Percentiles rank a stretch among this genome's conserved stretches.
These are phyloP conservation scores for Botryotinia globosa DNA, from an alignment of 2,329 filamentous ascomycete genomes.

Conservation along the genomic window DNA sequence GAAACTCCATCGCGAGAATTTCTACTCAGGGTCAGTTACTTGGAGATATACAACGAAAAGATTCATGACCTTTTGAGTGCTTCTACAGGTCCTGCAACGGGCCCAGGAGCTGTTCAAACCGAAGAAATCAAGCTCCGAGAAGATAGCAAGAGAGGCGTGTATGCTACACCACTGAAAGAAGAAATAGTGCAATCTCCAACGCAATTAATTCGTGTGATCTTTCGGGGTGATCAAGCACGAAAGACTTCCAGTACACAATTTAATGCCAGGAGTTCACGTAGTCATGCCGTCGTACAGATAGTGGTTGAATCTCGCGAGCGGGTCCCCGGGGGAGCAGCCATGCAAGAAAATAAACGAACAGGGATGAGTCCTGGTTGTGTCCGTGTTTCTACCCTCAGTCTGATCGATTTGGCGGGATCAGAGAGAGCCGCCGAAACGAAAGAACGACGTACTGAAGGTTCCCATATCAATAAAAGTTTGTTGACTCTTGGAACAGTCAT, in stretches of 20 bases:
- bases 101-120: slow-evolving; percentile 55
- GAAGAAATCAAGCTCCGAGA: slow-evolving; percentile 98
- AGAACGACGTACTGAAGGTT: slow-evolving; percentile 88
- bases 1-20: slow-evolving; percentile 96
- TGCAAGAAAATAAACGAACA: slow-evolving; percentile 62
- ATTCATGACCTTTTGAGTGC: slow-evolving; percentile 91
- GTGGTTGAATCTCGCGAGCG: slow-evolving; percentile 96
- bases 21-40: slow-evolving; percentile 89
- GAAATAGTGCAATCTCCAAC: slow-evolving; percentile 98
- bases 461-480: slow-evolving; percentile 97
- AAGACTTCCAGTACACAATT: slow-evolving; percentile 94
- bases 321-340: slow-evolving; percentile 51
- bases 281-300: slow-evolving; percentile 97
- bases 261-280: slow-evolving; percentile 93
- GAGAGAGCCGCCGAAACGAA: slow-evolving; percentile 95
- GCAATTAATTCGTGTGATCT: slow-evolving; percentile 90
- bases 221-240: slow-evolving; percentile 85
- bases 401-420: slow-evolving; percentile 95
- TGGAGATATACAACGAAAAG: slow-evolving; percentile 98
- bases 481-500: slow-evolving; percentile 95
- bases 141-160: slow-evolving; percentile 93
- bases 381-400: slow-evolving; percentile 86
- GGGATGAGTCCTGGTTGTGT: slow-evolving; percentile 81
- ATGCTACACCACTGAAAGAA: slow-evolving; percentile 92
- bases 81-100: slow-evolving; percentile 55